Percentiles rank a stretch among this genome's conserved stretches.
phyloP scores from a whole-genome alignment of 2,329 filamentous ascomycete species.

The Onygena corvina region DNA sequence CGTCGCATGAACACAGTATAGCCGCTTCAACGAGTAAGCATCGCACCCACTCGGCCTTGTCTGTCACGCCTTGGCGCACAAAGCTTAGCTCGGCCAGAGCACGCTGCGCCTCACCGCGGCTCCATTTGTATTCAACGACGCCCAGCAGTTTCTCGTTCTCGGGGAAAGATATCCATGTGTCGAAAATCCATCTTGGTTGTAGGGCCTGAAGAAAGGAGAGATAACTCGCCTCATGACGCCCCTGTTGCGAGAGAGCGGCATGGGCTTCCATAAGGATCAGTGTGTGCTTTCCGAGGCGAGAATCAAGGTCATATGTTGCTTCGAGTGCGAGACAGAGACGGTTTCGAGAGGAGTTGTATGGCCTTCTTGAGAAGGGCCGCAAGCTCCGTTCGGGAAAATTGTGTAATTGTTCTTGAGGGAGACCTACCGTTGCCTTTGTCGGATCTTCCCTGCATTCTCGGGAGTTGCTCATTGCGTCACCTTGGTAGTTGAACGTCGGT shows the following conservation, averaged over 20 bases:
- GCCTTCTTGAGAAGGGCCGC: neutral
- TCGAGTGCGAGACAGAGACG: constrained; percentile 10
- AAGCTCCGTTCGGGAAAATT: neutral
- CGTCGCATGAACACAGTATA: neutral
- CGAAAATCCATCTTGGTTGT: constrained; percentile 3
- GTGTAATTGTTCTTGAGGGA: neutral
- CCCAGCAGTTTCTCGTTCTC: neutral
- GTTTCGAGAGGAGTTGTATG: constrained; percentile 2
- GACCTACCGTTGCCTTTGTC: too few species aligned
- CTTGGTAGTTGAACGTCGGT: too few species aligned
- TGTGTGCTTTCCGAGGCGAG: constrained; percentile 14
- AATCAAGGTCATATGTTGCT: constrained; percentile 7
- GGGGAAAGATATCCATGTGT: constrained; percentile 1
- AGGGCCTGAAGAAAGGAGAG: neutral
- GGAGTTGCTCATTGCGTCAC: too few species aligned
- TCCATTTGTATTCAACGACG: constrained; percentile 1
- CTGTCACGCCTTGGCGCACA: neutral
- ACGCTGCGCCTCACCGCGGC: neutral
- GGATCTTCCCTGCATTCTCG: too few species aligned
- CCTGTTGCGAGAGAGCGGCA: neutral
- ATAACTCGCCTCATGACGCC: neutral
- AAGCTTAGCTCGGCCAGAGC: neutral
- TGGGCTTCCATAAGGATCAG: constrained; percentile 13
- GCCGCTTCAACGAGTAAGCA: constrained; percentile 8
- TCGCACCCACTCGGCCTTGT: constrained; percentile 9